Evolutionary conservation across 495 filamentous ascomycete species (phyloP).

Genomic region (Neurospora sublineolata): DNA sequence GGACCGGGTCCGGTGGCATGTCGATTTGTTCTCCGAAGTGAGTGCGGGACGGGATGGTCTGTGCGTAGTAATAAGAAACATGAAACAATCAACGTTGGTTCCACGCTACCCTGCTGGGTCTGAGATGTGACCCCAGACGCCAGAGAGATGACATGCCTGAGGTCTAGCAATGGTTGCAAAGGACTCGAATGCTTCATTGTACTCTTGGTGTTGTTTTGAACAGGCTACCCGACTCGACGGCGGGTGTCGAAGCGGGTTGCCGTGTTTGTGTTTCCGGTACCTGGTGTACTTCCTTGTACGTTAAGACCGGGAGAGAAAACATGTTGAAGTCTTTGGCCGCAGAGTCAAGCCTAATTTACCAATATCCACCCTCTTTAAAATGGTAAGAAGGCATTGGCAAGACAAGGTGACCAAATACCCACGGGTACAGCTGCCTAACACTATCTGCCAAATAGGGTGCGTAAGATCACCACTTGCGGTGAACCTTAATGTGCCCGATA

Average conservation of each 20-base stretch:
- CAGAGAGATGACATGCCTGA: not conserved
- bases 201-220: not conserved
- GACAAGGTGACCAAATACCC: too few species aligned
- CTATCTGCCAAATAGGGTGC: not conserved
- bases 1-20: not conserved
- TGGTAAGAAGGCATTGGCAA: too few species aligned
- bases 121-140: not conserved
- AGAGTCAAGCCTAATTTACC: not conserved
- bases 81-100: conserved; percentile 4
- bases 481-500: not conserved
- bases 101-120: not conserved
- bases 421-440: not conserved
- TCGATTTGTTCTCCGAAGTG: not conserved
- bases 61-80: conserved; percentile 7
- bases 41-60: conserved; percentile 3
- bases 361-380: too few species aligned
- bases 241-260: not conserved
- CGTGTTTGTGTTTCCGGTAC: not conserved
- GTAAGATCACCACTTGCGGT: not conserved
- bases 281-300: not conserved
- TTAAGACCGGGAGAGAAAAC: not conserved
- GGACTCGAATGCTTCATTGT: not conserved
- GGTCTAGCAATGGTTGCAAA: not conserved
- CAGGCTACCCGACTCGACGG: not conserved
- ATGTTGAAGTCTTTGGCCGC: not conserved